Base-by-base conservation (phyloP, 768 basidiomycete genomes). In the Fistulinella prunicolor region DNA sequence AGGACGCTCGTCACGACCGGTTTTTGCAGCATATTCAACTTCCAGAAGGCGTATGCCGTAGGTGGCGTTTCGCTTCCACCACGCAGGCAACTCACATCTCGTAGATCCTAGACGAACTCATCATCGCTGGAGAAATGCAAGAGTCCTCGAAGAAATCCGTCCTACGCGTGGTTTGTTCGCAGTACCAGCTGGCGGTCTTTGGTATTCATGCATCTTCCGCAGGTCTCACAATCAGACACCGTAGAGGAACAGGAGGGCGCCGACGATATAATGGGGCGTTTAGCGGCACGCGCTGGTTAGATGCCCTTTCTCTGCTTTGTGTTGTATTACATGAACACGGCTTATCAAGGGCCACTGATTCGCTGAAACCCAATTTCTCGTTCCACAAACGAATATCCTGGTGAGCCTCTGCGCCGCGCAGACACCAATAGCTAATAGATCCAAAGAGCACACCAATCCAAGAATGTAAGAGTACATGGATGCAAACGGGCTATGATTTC, bases 21-120 rank as follows among this genome's bases (percentile, higher is more conserved):
- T 32, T 39, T n/a, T 41, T 42, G 38, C 32, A 94, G 91, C 44
- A 95, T 97, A 57, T 98, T 96, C 80, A 96, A 96, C 72, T 97
- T 97, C 65, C 89, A 97, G 64, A 90, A 93, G 66, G 95, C 94
- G 2, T 96, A 93, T 64, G 83, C 89, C 4, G 94, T 89, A 52
- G 38, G 73, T 32, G 16, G 17, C 38, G 23, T 14, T 36, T 42
- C 49, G 12, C n/a, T n/a, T 21, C 12, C 41, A 29, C n/a, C 7
- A 19, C 9, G 4, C 38, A 22, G 29, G 20, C 17, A 4, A 45
- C 44, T 59, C 6, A 54, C 36, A 24, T 38, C 14, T 1, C 30
- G 30, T 44, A 89, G 86, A 82, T 97, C 49, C 72, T 98, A 30
- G 95, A 98, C 61, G 94, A 97, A 66, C 76, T 97, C 36, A 82